phyloP scores from a whole-genome alignment of 1,284 basidiomycete species.

The Rugiboletus extremiorientalis region DNA sequence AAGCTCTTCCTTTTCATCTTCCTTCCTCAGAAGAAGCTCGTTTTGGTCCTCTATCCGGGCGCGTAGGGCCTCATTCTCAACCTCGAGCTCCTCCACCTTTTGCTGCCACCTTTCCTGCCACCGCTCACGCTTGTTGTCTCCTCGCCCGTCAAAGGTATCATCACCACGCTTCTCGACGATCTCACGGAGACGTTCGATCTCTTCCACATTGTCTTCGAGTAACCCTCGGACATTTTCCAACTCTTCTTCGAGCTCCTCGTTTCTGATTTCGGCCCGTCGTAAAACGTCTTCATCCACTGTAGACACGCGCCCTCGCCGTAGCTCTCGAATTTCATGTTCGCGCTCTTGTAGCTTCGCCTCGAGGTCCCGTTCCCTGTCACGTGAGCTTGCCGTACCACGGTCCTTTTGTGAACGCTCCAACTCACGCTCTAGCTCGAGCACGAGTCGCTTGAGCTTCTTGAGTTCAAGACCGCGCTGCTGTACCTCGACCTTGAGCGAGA shows the following conservation, averaged over 20 bases:
- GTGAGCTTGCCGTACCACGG: slow-evolving; percentile 41
- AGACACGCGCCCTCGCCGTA: slow-evolving; percentile 47
- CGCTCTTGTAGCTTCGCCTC: slow-evolving; percentile 69
- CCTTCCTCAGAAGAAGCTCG: slow-evolving; percentile 52
- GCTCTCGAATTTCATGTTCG: slow-evolving; percentile 64
- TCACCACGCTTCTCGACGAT: slow-evolving; percentile 56
- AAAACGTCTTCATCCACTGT: slow-evolving; percentile 49
- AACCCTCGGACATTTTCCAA: slow-evolving; percentile 62
- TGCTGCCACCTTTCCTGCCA: slow-evolving; percentile 46
- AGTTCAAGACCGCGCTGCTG: slow-evolving; percentile 90
- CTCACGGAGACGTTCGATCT: slow-evolving; percentile 65
- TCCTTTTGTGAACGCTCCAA: slow-evolving; percentile 68
- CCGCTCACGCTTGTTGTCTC: slow-evolving; percentile 39
- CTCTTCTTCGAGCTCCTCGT: slow-evolving; percentile 69
- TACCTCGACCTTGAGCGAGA: slow-evolving; percentile 91
- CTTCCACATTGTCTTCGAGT: slow-evolving; percentile 76
- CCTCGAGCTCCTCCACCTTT: slow-evolving; percentile 59
- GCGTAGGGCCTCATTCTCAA: slow-evolving; percentile 62
- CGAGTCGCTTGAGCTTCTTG: slow-evolving; percentile 88
- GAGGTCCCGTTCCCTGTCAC: slow-evolving; percentile 67
- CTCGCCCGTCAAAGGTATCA: slow-evolving; percentile 39
- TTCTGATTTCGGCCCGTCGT: slow-evolving; percentile 56
- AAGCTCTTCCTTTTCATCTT: slow-evolving; percentile 73
- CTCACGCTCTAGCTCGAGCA: slow-evolving; percentile 81
- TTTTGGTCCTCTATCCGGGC: slow-evolving; percentile 59